Percentiles rank a stretch among this genome's conserved stretches.
phyloP scores from a whole-genome alignment of 2,329 filamentous ascomycete genomes.

The Phaeosphaeria sp. region DNA sequence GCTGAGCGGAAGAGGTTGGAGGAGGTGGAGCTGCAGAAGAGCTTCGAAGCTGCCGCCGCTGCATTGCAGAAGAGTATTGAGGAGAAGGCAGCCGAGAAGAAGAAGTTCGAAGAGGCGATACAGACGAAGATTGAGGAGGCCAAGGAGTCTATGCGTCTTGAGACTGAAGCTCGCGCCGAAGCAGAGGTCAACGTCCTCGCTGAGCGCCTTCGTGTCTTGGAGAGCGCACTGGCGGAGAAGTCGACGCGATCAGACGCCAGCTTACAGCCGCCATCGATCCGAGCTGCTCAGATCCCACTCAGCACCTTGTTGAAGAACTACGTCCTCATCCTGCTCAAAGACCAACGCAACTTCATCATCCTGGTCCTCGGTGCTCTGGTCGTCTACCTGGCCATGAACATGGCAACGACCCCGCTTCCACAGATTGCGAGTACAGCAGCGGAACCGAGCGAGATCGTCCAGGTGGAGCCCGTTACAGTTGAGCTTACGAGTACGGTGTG shows the following conservation, averaged over 20 bases:
- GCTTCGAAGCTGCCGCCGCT: slow-evolving; percentile 34
- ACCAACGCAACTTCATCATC: slow-evolving; percentile 62
- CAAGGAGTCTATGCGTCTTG: slow-evolving; percentile 41
- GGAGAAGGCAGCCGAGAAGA: slow-evolving; percentile 36
- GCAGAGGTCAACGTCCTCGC: slow-evolving; percentile 36
- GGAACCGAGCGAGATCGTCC: neutral
- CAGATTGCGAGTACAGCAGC: slow-evolving; percentile 5
- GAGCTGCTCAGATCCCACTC: slow-evolving; percentile 56
- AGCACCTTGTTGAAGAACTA: slow-evolving; percentile 62
- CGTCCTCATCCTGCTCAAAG: slow-evolving; percentile 58
- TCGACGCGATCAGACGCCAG: slow-evolving; percentile 3
- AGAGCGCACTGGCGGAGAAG: slow-evolving; percentile 27
- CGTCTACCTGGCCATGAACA: slow-evolving; percentile 47
- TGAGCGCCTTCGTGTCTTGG: slow-evolving; percentile 38
- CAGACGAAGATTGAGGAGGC: slow-evolving; percentile 40
- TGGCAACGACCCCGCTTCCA: slow-evolving; percentile 12
- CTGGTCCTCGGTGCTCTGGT: slow-evolving; percentile 54
- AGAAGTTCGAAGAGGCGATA: slow-evolving; percentile 33
- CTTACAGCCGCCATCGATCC: slow-evolving; percentile 4
- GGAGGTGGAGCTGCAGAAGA: slow-evolving; percentile 35
- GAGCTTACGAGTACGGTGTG: too few relatives aligned
- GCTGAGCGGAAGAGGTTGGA: slow-evolving; percentile 31
- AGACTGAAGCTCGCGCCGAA: slow-evolving; percentile 38
- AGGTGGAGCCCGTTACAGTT: neutral
- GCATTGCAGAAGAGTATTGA: slow-evolving; percentile 34